A percentile compares a stretch with the other conserved stretches of the same genome.
Evolutionary conservation across 352 stramenopile species (phyloP).

Genomic region (Phytophthora vignae): DNA sequence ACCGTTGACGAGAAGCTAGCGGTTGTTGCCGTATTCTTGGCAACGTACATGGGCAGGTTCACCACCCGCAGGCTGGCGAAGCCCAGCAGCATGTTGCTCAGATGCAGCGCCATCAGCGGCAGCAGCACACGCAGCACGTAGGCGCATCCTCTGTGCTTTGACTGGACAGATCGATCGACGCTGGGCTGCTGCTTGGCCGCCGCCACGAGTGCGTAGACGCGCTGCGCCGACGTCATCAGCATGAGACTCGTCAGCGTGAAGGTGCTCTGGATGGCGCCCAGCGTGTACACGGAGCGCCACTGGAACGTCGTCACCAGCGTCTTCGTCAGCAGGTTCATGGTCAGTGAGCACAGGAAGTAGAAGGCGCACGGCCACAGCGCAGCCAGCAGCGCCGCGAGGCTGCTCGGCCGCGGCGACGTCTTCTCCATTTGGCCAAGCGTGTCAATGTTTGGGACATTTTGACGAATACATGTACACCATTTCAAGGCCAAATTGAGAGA

Average conservation of each 20-base stretch:
- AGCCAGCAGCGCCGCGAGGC: conserved; percentile 22
- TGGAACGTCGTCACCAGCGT: conserved; percentile 65
- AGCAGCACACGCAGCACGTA: conserved; percentile 51
- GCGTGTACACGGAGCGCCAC: conserved; percentile 68
- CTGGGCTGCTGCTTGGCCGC: conserved; percentile 7
- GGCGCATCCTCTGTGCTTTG: background rate
- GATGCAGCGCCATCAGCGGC: conserved; percentile 58
- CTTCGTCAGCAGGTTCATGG: conserved; percentile 86
- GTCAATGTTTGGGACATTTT: conserved; percentile 22
- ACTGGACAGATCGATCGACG: background rate
- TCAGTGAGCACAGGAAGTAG: conserved; percentile 73
- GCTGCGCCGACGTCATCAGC: conserved; percentile 29
- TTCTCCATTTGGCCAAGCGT: conserved; percentile 12
- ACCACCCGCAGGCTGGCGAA: conserved; percentile 74
- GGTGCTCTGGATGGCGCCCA: conserved; percentile 68
- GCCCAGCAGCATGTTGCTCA: conserved; percentile 72
- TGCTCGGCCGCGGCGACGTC: background rate
- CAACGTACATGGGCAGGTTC: conserved; percentile 77
- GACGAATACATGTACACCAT: too few species aligned
- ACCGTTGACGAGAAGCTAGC: too few species aligned
- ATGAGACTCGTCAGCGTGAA: conserved; percentile 60
- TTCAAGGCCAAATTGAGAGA: too few species aligned
- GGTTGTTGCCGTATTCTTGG: background rate
- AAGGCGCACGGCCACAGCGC: conserved; percentile 71
- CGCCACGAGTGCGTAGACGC: background rate